Percentiles rank a stretch among this genome's conserved stretches.
Evolutionary conservation across 306 rosid genomes (phyloP).

Genomic region (Medicago truncatula): MtrunA17r5.0-ANR NC_053049.1:26627501-26628000

Average conservation of each 20-base stretch:
- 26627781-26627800: too few species aligned
- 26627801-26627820: slow-evolving; percentile 26
- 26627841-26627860: too few species aligned
- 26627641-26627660: slow-evolving; percentile 17
- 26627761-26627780: neutral
- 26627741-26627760: slow-evolving; percentile 24
- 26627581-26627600: neutral
- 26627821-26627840: neutral
- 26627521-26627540: slow-evolving; percentile 5
- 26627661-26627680: slow-evolving; percentile 15
- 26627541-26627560: neutral
- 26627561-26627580: slow-evolving; percentile 13
- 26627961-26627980: too few species aligned
- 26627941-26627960: too few species aligned
- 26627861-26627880: too few species aligned
- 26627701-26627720: neutral
- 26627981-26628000: too few species aligned
- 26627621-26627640: slow-evolving; percentile 23
- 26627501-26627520: slow-evolving; percentile 1
- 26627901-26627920: too few species aligned
- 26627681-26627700: neutral
- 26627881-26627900: too few species aligned
- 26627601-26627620: slow-evolving; percentile 8
- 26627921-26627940: too few species aligned
- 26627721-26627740: neutral